Base-by-base conservation (phyloP, 495 filamentous ascomycete species). In the Niebla homalea region DNA sequence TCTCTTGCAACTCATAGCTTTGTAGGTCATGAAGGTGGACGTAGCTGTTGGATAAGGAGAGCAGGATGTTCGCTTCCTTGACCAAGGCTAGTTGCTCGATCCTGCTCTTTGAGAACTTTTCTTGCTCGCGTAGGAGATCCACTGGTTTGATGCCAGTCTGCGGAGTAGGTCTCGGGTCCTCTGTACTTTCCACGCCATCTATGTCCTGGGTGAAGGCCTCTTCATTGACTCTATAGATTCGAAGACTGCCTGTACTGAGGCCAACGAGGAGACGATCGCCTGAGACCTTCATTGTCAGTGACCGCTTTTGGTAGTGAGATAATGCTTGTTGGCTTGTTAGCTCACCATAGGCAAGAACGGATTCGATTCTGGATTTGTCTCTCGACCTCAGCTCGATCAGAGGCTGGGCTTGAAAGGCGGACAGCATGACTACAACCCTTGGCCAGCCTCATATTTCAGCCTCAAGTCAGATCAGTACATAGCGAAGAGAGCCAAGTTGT, bases 291-390 rank as follows among this genome's bases (percentile, higher is more conserved):
- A 37, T 35, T 32, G 16, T 52, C 19, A 57, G 15, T 21, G 43
- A 46, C 7, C 46, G 23, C 15, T 45, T 46, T 43, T 43, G 62
- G 29, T 52, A 55, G 25, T 50, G n/a, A 40, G 15, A 50, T 18
- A 7, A 21, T 32, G 26, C 3, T 7, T 4, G 3, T 32, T 6
- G 29, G 29, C 3, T 32, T 32, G 8, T 7, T 26, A 6, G 20
- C 65, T 41, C 68, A 87, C 84, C 88, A 67, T 94, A 88, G 53
- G 92, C 85, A 36, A 96, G 75, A 50, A 97, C 82, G 5, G 85
- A 86, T 66, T 97, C 90, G 64, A 99, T 95, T 74, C 80, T 86
- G 43, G 85, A 93, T 69, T 89, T 94, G 75, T 97, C 92, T 61
- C 87, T 81, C 60, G 80, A 80, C 69, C 84, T 89, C 53, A 99